Conservation (phyloP, 2,329 filamentous ascomycete species). For the Verticillium tricorpus region DNA sequence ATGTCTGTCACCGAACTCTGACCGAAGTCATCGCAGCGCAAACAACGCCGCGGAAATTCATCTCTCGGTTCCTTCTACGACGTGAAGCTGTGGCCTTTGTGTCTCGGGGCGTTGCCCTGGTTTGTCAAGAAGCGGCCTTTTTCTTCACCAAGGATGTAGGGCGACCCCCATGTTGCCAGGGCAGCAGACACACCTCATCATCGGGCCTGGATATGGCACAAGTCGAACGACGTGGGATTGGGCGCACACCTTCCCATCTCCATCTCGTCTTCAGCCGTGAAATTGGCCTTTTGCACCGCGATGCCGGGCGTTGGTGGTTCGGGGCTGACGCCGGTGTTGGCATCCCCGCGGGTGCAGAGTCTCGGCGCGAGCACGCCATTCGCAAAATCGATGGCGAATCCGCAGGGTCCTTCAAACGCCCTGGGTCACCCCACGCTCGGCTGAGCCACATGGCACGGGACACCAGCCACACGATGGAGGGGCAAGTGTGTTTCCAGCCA, state of each 20-base stretch:
- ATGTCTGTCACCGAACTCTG: neutral
- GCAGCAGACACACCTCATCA: neutral
- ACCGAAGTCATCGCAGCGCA: neutral
- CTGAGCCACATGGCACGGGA: neutral
- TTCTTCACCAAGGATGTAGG: too few species aligned
- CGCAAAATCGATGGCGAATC: neutral
- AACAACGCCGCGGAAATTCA: too few species aligned
- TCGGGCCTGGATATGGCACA: neutral
- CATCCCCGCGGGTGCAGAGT: neutral
- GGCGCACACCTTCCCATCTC: neutral
- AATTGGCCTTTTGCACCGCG: neutral
- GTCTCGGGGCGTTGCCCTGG: too few species aligned
- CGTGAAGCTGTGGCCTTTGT: too few species aligned
- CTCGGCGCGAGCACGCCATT: constrained; percentile 1
- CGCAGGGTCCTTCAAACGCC: neutral
- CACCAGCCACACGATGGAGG: neutral
- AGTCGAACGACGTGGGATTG: neutral
- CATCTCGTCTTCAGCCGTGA: neutral
- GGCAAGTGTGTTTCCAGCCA: neutral
- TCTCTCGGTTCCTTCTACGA: too few species aligned
- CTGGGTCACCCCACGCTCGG: neutral
- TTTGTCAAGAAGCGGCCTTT: too few species aligned
- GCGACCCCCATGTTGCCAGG: neutral
- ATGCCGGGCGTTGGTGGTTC: neutral
- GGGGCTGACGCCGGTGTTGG: neutral